Conservation (phyloP, 148 eudicot species). For the Beta vulgaris region DNA sequence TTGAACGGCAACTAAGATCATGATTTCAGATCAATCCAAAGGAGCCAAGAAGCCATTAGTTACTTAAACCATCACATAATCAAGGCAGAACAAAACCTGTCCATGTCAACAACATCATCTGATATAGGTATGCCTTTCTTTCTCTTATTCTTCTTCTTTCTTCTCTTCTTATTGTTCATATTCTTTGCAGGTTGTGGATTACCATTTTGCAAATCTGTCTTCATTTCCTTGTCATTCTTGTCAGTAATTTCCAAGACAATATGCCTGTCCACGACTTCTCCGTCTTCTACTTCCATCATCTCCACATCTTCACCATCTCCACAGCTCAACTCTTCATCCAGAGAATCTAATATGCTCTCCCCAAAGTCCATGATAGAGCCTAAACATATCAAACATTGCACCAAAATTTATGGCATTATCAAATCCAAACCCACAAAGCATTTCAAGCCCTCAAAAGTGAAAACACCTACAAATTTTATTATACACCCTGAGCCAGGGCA, state of each 20-base stretch:
- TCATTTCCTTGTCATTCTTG: background rate
- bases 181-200: background rate
- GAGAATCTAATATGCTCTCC: slow-evolving; percentile 50
- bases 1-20: too few relatives aligned
- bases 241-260: background rate
- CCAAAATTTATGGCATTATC: background rate
- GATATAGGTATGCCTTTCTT: background rate
- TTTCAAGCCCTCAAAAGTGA: too few relatives aligned
- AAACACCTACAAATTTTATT: too few relatives aligned
- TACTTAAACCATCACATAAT: background rate
- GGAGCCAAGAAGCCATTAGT: background rate
- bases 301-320: slow-evolving; percentile 62
- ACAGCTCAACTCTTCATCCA: slow-evolving; percentile 47
- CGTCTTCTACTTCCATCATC: slow-evolving; percentile 86
- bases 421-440: background rate
- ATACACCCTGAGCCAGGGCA: too few relatives aligned
- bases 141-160: background rate
- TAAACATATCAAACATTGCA: slow-evolving; percentile 13
- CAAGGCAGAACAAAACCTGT: background rate
- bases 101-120: background rate
- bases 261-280: slow-evolving; percentile 17
- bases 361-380: slow-evolving; percentile 50
- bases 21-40: too few relatives aligned
- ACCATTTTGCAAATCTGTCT: background rate
- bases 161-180: background rate